Conservation (phyloP, 2,329 filamentous ascomycete genomes). For the Gyromitra esculenta region DNA sequence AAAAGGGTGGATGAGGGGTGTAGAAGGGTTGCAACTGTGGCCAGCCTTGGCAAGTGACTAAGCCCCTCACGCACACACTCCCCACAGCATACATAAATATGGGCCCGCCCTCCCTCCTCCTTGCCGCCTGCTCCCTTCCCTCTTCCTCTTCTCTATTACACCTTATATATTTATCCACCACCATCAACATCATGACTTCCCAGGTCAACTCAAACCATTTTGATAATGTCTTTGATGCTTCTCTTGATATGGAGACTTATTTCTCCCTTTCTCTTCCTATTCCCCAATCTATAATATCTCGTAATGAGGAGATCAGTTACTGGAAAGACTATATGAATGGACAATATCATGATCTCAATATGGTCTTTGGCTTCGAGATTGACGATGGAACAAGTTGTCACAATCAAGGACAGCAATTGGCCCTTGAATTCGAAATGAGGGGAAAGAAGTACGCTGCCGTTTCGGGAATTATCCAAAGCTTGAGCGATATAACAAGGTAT, state of each 20-base stretch:
- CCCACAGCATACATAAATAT: slow-evolving; percentile 46
- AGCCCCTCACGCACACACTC: slow-evolving; percentile 43
- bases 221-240: slow-evolving; percentile 20
- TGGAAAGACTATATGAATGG: slow-evolving; percentile 40
- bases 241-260: slow-evolving; percentile 35
- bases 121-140: slow-evolving; percentile 23
- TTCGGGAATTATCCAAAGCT: slow-evolving; percentile 30
- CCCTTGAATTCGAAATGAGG: slow-evolving; percentile 33
- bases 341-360: slow-evolving; percentile 33
- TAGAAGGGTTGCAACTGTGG: slow-evolving; percentile 36
- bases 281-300: slow-evolving; percentile 30
- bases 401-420: slow-evolving; percentile 21
- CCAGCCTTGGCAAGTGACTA: slow-evolving; percentile 47
- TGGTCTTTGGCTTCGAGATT: slow-evolving; percentile 36
- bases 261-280: slow-evolving; percentile 43
- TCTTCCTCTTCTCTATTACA: slow-evolving; percentile 8
- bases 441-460: slow-evolving; percentile 24
- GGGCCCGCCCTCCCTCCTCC: slow-evolving; percentile 31
- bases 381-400: slow-evolving; percentile 15
- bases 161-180: slow-evolving; percentile 8
- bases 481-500: slow-evolving; percentile 41
- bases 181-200: slow-evolving; percentile 29
- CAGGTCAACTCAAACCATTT: slow-evolving; percentile 13
- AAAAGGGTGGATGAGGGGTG: slow-evolving; percentile 18
- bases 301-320: slow-evolving; percentile 39